Conservation (phyloP, 208 protist species). For the Kentomonas sorsogonicus region DNA sequence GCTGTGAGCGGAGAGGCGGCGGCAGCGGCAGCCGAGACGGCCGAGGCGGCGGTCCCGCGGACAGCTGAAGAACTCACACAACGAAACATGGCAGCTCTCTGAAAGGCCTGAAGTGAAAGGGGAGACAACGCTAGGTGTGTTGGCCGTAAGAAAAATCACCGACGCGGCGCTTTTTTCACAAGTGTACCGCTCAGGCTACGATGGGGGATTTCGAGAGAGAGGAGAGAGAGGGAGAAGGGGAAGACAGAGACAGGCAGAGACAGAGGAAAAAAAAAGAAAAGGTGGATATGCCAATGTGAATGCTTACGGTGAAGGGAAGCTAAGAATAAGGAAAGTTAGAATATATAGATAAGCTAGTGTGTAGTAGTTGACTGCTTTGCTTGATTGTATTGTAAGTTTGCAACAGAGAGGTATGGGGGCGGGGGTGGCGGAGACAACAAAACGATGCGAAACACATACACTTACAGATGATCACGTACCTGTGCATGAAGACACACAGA, state of each 20-base stretch:
- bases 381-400: background rate
- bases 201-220: too few relatives aligned
- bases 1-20: constrained; percentile 13
- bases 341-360: background rate
- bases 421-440: background rate
- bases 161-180: too few relatives aligned
- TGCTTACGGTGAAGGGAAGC: background rate
- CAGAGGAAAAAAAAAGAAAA: constrained; percentile 7
- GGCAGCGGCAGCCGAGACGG: background rate
- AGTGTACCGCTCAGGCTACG: too few relatives aligned
- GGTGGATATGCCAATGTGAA: background rate
- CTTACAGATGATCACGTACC: background rate
- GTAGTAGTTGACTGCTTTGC: too few relatives aligned
- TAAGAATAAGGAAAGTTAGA: background rate
- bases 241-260: too few relatives aligned
- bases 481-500: background rate
- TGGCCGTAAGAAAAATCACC: too few relatives aligned
- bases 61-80: background rate
- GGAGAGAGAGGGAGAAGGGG: too few relatives aligned
- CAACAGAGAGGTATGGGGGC: background rate
- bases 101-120: too few relatives aligned
- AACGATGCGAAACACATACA: background rate
- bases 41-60: background rate
- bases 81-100: background rate
- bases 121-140: too few relatives aligned